Evolutionary conservation across 2,329 filamentous ascomycete species (phyloP).

Genomic region (Shiraia bambusicola): DNA sequence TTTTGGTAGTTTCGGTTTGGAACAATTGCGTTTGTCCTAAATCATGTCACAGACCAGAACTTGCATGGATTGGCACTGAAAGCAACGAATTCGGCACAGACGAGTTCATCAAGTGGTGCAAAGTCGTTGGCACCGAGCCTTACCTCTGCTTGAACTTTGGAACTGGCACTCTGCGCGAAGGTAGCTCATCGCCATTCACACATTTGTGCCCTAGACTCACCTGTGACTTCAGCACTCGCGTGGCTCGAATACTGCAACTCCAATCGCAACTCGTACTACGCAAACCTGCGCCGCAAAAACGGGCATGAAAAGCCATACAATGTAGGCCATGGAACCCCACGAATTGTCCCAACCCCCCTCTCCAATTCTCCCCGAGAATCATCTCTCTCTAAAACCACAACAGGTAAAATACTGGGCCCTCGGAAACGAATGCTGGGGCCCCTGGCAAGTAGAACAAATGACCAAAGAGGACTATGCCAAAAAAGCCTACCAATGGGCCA

Average conservation of each 20-base stretch:
- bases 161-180: slow-evolving; percentile 62
- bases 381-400: too few species aligned
- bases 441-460: slow-evolving; percentile 68
- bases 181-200: slow-evolving; percentile 25
- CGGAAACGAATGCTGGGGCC: slow-evolving; percentile 72
- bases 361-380: neutral
- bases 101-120: slow-evolving; percentile 82
- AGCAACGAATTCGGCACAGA: slow-evolving; percentile 81
- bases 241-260: slow-evolving; percentile 90
- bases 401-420: slow-evolving; percentile 82
- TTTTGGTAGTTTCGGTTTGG: too few species aligned
- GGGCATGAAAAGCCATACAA: slow-evolving; percentile 76
- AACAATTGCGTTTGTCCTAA: too few species aligned
- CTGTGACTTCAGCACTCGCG: slow-evolving; percentile 57
- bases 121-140: slow-evolving; percentile 71
- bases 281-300: slow-evolving; percentile 74
- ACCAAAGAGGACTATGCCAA: slow-evolving; percentile 70
- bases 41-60: slow-evolving; percentile 58
- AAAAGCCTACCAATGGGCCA: slow-evolving; percentile 70
- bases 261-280: slow-evolving; percentile 74
- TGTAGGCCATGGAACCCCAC: slow-evolving; percentile 47
- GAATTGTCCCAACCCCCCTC: too few species aligned
- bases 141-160: slow-evolving; percentile 82
- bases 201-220: slow-evolving; percentile 12
- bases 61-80: slow-evolving; percentile 78